These are phyloP conservation scores for Ilex paraguariensis DNA, from an alignment of 305 asterid genomes.

Conservation along the genomic window DNA sequence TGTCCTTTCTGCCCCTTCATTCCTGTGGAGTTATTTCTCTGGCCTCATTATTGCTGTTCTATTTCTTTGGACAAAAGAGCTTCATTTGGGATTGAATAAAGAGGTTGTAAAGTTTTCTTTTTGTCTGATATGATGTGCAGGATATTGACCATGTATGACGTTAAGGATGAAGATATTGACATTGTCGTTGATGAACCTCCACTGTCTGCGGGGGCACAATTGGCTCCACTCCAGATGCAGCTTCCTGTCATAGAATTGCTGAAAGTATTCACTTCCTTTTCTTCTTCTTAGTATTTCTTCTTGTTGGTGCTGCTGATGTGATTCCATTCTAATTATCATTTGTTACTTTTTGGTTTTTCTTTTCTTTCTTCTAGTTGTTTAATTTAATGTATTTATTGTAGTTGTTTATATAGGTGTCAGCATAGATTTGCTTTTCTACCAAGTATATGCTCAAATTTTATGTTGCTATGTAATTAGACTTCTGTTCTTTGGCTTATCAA, in stretches of 20 bases:
- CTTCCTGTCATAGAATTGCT: constrained; percentile 79
- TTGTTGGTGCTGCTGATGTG: constrained; percentile 14
- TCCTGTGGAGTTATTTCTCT: neutral
- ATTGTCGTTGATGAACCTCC: constrained; percentile 56
- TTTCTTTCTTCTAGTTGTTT: neutral
- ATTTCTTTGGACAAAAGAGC: neutral
- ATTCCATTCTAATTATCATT: neutral
- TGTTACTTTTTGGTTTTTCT: neutral
- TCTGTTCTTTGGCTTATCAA: too few species aligned
- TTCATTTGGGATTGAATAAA: neutral
- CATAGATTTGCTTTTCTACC: neutral
- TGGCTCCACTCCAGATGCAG: constrained; percentile 60
- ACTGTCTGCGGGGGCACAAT: constrained; percentile 46
- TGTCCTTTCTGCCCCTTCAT: neutral
- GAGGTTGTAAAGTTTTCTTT: constrained; percentile 12
- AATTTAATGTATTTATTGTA: neutral
- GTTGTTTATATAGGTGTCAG: neutral
- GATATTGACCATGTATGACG: constrained; percentile 86
- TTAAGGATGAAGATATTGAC: constrained; percentile 75
- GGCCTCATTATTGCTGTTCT: neutral
- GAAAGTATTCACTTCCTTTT: constrained; percentile 49
- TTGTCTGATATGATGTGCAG: constrained; percentile 36
- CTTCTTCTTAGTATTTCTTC: constrained; percentile 13
- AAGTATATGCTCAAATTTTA: constrained; percentile 2
- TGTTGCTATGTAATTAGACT: neutral